Base-by-base conservation (phyloP, 352 stramenopile genomes). In the Pilasporangium apinafurcum region DNA sequence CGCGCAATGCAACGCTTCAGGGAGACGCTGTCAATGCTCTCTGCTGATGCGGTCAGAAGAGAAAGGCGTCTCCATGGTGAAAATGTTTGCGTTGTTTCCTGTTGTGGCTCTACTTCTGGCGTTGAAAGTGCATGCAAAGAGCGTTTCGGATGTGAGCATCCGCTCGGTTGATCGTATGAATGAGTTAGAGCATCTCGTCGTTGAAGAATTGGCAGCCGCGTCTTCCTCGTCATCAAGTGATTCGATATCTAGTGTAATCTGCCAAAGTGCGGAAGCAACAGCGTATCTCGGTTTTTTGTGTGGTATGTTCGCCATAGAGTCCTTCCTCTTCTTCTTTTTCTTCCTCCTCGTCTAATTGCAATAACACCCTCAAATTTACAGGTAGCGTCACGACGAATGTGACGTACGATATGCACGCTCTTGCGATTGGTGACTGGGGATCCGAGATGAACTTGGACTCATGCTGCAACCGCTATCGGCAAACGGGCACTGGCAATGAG, bases 351-450 rank as follows among this genome's bases (percentile, higher is more conserved):
- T 35, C 25, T 5, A 43, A 49, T 3, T 8, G 21, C 44, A 8
- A 34, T 52, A n/a, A 25, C 44, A 14, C 38, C 29, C 0, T n/a
- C 25, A 8, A 7, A 22, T 20, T 28, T 18, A 48, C 50, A 8
- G 30, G 31, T 25, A 45, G 47, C 1, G 37, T 36, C 13, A 50
- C 48, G 5, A 26, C 52, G 3, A 29, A 54, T 0, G 68, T 54
- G 8, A 83, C 60, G 8, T 85, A 83, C 37, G 36, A 63, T 31
- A 48, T 85, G 27, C 68, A 85, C 31, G 68, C 66, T n/a, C 57
- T 88, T 31, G 72, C 75, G 10, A 86, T 88, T 35, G 75, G 75
- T 12, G 75, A 86, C 56, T 86, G 75, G 72, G 75, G 72, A 1
- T 59, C 80, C 6, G 75, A 83, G 31, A 47, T 82, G 14, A 62